phyloP scores from a whole-genome alignment of 257 asterid genomes.

The Solanum sitiens region DNA sequence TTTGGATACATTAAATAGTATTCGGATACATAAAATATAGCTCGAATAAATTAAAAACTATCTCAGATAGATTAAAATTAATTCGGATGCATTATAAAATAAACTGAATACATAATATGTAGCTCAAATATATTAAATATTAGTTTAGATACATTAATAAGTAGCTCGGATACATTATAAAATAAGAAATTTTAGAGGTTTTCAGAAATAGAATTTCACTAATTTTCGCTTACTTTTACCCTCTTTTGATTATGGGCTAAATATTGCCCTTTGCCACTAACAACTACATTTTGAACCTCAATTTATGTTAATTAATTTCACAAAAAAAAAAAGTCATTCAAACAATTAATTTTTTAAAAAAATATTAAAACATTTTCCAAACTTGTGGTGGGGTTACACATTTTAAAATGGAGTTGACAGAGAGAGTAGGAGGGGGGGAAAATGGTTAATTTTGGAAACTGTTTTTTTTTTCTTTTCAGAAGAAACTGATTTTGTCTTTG shows the following conservation, averaged over 20 bases:
- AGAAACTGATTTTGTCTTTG: background rate
- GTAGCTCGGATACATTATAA: no score
- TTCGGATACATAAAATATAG: no score
- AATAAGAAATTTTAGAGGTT: no score
- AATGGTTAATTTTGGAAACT: conserved; percentile 1
- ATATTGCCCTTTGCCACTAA: background rate
- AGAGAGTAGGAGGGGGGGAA: background rate
- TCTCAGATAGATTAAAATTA: no score
- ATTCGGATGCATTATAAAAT: no score
- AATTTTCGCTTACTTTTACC: background rate
- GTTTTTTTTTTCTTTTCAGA: background rate
- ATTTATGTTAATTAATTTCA: background rate
- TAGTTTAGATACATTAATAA: no score
- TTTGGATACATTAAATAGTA: no score
- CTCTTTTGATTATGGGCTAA: background rate
- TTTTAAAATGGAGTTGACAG: background rate
- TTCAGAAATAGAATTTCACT: no score
- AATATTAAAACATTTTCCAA: background rate
- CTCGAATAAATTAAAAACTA: no score
- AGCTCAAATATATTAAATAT: no score
- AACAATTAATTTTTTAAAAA: no score
- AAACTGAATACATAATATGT: no score
- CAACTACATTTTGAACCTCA: background rate
- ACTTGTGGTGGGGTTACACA: background rate
- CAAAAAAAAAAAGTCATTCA: background rate